A percentile compares a stretch with the other conserved stretches of the same genome.
Conservation (phyloP, 257 asterid species). For the Agastache rugosa region DNA sequence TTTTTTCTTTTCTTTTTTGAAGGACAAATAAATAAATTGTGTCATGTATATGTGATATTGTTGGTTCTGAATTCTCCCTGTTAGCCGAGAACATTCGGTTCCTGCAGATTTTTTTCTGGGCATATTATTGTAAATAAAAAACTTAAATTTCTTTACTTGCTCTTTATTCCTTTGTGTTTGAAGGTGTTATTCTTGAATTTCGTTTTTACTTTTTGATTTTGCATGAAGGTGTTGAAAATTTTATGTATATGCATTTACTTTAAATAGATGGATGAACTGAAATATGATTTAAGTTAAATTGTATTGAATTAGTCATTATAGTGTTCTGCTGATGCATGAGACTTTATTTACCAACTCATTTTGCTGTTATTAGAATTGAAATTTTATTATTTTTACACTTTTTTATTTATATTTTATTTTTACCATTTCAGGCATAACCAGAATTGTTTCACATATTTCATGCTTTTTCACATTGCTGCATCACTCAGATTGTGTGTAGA, state of each 20-base stretch:
- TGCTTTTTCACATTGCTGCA: slow-evolving; percentile 40
- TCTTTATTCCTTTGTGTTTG: not conserved
- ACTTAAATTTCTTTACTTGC: not conserved
- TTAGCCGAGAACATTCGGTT: not conserved
- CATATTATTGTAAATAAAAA: too few relatives aligned
- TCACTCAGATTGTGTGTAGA: slow-evolving; percentile 36
- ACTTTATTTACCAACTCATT: not conserved
- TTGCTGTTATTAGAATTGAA: slow-evolving; percentile 11
- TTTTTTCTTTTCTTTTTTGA: not conserved
- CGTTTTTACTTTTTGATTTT: not conserved
- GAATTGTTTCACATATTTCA: slow-evolving; percentile 33
- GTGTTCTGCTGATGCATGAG: slow-evolving; percentile 5
- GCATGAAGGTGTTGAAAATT: not conserved
- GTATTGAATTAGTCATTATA: not conserved
- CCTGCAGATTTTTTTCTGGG: too few relatives aligned
- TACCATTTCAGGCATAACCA: slow-evolving; percentile 40
- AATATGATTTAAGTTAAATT: too few relatives aligned
- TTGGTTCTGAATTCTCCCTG: not conserved
- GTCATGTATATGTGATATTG: not conserved
- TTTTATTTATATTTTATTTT: not conserved
- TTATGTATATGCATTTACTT: not conserved
- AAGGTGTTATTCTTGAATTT: not conserved
- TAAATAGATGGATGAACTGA: not conserved
- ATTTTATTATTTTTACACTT: slow-evolving; percentile 20
- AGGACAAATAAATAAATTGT: not conserved